Evolutionary conservation across 2,329 filamentous ascomycete genomes (phyloP).

Genomic region (Fusarium tupiense): DNA sequence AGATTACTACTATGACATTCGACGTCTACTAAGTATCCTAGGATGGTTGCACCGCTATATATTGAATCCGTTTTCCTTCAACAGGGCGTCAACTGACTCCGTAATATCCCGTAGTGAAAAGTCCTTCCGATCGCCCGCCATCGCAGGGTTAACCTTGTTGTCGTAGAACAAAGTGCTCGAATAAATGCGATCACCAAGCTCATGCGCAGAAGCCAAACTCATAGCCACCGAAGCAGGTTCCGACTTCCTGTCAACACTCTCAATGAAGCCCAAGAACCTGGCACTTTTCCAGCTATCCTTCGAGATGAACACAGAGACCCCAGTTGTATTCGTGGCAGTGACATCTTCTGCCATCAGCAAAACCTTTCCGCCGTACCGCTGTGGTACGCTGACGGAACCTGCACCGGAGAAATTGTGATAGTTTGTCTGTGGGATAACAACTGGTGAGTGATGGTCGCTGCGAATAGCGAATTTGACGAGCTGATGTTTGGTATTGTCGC

Average conservation of each 20-base stretch:
- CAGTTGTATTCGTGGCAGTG: neutral
- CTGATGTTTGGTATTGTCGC: neutral
- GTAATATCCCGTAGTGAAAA: neutral
- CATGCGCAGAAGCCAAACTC: neutral
- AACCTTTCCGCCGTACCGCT: neutral
- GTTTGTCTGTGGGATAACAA: neutral
- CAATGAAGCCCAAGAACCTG: neutral
- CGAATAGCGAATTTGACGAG: neutral
- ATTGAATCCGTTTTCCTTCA: neutral
- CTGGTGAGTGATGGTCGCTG: neutral
- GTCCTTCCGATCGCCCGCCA: neutral
- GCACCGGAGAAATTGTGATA: neutral
- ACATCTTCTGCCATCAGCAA: neutral
- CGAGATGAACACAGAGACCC: neutral
- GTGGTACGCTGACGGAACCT: neutral
- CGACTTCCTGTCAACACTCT: neutral
- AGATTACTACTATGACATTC: neutral
- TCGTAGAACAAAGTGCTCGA: neutral
- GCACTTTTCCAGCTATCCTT: neutral
- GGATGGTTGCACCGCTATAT: neutral
- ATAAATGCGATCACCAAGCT: neutral
- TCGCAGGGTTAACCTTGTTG: neutral
- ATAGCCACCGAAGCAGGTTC: neutral
- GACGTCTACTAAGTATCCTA: accelerated
- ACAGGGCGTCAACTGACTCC: neutral